Conservation (phyloP, 805 yeast species). For the Suhomyces prunicola region DNA sequence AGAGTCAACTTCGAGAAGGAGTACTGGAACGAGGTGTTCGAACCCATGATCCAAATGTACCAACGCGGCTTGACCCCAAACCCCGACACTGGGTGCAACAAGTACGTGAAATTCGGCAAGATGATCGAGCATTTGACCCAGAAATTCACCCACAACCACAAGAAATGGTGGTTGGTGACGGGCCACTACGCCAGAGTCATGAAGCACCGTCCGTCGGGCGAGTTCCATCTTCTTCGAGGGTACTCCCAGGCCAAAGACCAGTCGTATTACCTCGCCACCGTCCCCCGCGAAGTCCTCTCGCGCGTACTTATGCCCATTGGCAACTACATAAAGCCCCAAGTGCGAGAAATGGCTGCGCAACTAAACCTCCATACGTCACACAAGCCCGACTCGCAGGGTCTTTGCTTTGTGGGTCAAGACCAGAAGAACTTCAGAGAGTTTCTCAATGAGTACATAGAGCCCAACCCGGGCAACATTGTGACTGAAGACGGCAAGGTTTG, state of each 20-base stretch:
- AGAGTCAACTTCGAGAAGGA: constrained; percentile 84
- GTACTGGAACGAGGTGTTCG: constrained; percentile 90
- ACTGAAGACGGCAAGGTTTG: constrained; percentile 70
- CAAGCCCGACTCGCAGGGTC: constrained; percentile 93
- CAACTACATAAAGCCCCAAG: constrained; percentile 67
- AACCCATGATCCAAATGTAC: constrained; percentile 83
- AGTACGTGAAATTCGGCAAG: constrained; percentile 81
- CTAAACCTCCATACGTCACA: constrained; percentile 55
- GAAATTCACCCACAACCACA: constrained; percentile 25
- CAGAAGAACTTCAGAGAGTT: constrained; percentile 67
- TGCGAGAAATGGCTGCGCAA: constrained; percentile 62
- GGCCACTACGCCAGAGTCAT: constrained; percentile 74
- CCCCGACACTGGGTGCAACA: constrained; percentile 89
- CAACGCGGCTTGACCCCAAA: constrained; percentile 81
- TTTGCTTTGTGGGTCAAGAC: constrained; percentile 79
- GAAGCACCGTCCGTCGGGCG: constrained; percentile 25
- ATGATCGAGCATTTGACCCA: constrained; percentile 52
- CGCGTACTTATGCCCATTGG: constrained; percentile 78
- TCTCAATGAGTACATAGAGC: constrained; percentile 67
- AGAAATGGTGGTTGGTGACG: constrained; percentile 81
- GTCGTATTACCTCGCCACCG: constrained; percentile 80
- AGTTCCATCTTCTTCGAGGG: constrained; percentile 55
- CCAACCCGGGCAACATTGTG: constrained; percentile 76
- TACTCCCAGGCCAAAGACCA: constrained; percentile 72
- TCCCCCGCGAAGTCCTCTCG: constrained; percentile 43